Conservation (phyloP, 495 filamentous ascomycete species). For the Aspergillus baeticus region DNA sequence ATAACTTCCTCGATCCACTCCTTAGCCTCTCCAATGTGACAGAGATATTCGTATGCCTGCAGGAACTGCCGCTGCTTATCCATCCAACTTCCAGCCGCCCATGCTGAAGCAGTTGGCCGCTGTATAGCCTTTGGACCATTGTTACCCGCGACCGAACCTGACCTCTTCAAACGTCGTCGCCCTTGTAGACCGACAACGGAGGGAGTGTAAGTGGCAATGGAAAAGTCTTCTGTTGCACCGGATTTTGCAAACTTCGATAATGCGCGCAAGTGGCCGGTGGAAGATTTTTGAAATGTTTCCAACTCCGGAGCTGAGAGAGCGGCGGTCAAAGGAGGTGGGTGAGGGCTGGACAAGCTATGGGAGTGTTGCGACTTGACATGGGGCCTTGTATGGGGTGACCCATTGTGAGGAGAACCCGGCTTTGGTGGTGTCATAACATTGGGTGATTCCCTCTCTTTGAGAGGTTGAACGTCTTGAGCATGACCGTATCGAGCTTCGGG, state of each 20-base stretch:
- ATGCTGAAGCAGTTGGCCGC: conserved; percentile 58
- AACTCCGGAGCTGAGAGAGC: conserved; percentile 68
- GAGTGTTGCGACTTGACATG: conserved; percentile 41
- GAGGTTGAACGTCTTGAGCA: conserved; percentile 35
- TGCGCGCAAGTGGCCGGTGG: conserved; percentile 84
- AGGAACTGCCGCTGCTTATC: conserved; percentile 95
- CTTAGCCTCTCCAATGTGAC: conserved; percentile 98
- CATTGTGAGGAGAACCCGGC: conserved; percentile 31
- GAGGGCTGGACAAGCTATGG: conserved; percentile 41
- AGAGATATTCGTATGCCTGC: conserved; percentile 98
- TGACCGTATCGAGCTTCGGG: conserved; percentile 30
- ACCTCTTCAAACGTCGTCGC: conserved; percentile 76
- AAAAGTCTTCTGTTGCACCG: conserved; percentile 72
- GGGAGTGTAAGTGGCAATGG: conserved; percentile 67
- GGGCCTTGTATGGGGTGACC: conserved; percentile 31
- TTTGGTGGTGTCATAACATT: conserved; percentile 33
- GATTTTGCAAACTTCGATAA: conserved; percentile 82
- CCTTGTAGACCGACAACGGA: conserved; percentile 88
- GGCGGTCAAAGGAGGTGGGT: conserved; percentile 41
- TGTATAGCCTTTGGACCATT: conserved; percentile 42
- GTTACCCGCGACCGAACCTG: conserved; percentile 54
- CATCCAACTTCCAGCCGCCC: conserved; percentile 95
- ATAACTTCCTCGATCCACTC: conserved; percentile 99
- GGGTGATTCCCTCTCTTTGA: conserved; percentile 21
- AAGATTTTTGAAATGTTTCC: conserved; percentile 74